Conservation (phyloP, 164 flowering plant genomes). For the Chimonanthus praecox region DNA sequence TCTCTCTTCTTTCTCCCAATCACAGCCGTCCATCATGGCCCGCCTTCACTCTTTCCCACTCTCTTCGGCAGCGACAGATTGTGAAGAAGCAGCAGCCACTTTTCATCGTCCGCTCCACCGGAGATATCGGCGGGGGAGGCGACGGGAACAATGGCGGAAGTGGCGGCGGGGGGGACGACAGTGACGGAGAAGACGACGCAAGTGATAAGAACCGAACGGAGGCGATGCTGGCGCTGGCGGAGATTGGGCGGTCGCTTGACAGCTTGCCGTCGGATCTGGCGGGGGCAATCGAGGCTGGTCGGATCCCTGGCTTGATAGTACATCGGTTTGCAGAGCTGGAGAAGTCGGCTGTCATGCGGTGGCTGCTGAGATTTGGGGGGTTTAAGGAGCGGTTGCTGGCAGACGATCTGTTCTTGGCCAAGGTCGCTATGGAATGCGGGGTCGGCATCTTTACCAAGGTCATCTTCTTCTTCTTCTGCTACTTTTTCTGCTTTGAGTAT, state of each 20-base stretch:
- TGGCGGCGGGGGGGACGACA: conserved; percentile 18
- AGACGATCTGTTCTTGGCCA: conserved; percentile 61
- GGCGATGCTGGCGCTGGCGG: conserved; percentile 50
- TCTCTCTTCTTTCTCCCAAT: conserved; percentile 3
- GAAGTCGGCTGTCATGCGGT: conserved; percentile 39
- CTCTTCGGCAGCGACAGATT: neutral
- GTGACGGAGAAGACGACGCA: conserved; percentile 33
- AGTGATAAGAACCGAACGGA: conserved; percentile 47
- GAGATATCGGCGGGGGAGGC: neutral
- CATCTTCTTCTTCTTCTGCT: neutral
- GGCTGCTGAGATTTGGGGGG: conserved; percentile 56
- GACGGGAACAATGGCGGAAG: conserved; percentile 8
- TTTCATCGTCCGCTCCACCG: conserved; percentile 7
- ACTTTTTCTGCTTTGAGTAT: neutral
- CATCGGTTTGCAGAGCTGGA: conserved; percentile 46
- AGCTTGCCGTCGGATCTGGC: conserved; percentile 74
- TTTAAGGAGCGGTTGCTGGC: conserved; percentile 60
- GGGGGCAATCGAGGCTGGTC: conserved; percentile 60
- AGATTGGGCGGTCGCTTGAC: conserved; percentile 43
- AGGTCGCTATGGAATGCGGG: conserved; percentile 60
- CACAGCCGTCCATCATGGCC: neutral
- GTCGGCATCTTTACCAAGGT: conserved; percentile 69
- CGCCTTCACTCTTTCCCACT: neutral
- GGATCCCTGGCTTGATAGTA: conserved; percentile 55
- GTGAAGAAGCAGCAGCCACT: neutral